These are phyloP conservation scores for Nicotiana noctiflora DNA, from an alignment of 257 asterid species.

Conservation along the genomic window DNA sequence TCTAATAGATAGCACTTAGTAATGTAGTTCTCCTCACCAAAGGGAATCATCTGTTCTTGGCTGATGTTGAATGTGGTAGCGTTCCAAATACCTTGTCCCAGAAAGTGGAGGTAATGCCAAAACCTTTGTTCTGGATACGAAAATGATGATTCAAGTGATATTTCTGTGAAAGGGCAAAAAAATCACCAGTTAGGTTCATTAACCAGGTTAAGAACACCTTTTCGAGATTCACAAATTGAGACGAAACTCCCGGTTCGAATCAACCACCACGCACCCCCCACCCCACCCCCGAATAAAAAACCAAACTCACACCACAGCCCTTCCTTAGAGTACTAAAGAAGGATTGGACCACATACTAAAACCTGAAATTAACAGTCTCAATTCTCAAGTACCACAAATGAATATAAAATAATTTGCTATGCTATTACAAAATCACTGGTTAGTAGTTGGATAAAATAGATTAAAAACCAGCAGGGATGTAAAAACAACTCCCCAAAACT, in stretches of 20 bases:
- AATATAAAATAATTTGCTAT: background rate
- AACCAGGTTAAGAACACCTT: background rate
- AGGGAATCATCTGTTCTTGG: slow-evolving; percentile 31
- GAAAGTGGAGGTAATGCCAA: slow-evolving; percentile 67
- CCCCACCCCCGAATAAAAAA: background rate
- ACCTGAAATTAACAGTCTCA: background rate
- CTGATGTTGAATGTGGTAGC: slow-evolving; percentile 37
- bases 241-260: background rate
- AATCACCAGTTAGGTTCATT: background rate
- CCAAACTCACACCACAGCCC: background rate
- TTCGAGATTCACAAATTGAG: background rate
- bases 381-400: background rate
- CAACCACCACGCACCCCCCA: too few species aligned
- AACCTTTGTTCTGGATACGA: slow-evolving; percentile 61
- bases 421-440: background rate
- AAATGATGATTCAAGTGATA: slow-evolving; percentile 82
- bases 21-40: background rate
- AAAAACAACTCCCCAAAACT: background rate
- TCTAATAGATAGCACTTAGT: background rate
- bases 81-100: slow-evolving; percentile 86
- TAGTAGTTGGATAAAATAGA: background rate
- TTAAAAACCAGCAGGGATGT: background rate
- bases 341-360: background rate
- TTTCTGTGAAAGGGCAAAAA: slow-evolving; percentile 31
- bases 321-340: background rate